Base-by-base conservation (phyloP, 1,139 yeast genomes). In the Geotrichum reessii region DNA sequence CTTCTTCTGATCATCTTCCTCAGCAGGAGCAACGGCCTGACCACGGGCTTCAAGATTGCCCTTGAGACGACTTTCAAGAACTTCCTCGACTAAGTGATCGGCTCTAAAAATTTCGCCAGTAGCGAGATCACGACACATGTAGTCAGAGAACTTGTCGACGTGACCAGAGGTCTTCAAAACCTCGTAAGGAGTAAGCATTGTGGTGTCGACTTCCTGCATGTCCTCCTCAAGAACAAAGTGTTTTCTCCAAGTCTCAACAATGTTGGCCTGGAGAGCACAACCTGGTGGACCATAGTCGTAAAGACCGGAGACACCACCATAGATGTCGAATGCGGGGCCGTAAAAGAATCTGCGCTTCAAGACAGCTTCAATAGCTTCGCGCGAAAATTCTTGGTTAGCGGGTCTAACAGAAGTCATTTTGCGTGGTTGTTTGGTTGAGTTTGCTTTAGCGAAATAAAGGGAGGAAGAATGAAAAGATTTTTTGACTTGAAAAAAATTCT, bases 231-330 rank as follows among this genome's bases (percentile, higher is more conserved):
- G 80, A 64, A 95, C 85, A 73, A 95, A 95, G 76, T 95, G 99
- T 75, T 92, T 93, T 79, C 98, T 86, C 99, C 99, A 95, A 54
- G 84, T 82, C 71, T 95, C 99, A 63, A 95, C 78, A 64, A 95
- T 82, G 74, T 93, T 93, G 69, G 97, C 96, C 78, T 93, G 98
- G 75, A 95, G 84, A 14, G 99, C 95, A 78, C 98, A 92, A 62
- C 99, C 99, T 73, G 99, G 97, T 63, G 99, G 99, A 76, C 99
- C 99, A 72, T 91, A 95, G 74, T 95, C 99, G 74, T 90, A 95
- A 61, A 95, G 81, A 65, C 99, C 99, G 57, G 97, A 89, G 55
- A 95, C 98, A 73, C 99, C 99, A 66, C 99, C 99, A 73, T 95
- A 95, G 64, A 93, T 84, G 72, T 95, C 99, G 71, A 95, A 95